Evolutionary conservation across 2,329 filamentous ascomycete genomes (phyloP).

Genomic region (Aspergillus flavus): DNA sequence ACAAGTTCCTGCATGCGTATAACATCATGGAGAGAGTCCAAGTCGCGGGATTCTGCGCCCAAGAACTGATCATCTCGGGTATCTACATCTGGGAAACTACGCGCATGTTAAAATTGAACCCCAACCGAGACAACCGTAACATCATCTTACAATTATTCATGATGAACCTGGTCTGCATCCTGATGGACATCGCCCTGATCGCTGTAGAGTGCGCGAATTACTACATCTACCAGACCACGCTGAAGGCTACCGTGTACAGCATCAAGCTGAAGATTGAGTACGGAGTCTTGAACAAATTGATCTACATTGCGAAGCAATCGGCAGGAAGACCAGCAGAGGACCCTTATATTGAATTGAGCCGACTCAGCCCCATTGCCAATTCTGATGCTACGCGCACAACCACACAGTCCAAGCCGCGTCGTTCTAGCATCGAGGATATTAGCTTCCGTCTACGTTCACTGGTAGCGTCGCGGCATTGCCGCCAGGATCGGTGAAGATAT

Average conservation of each 20-base stretch:
- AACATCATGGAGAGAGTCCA: slow-evolving; percentile 41
- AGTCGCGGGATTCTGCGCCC: slow-evolving; percentile 44
- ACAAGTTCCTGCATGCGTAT: slow-evolving; percentile 24
- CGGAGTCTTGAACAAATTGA: slow-evolving; percentile 53
- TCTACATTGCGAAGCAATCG: slow-evolving; percentile 33
- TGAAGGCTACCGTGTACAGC: slow-evolving; percentile 39
- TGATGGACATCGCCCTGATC: slow-evolving; percentile 50
- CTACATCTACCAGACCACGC: slow-evolving; percentile 41
- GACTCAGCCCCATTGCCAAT: background rate
- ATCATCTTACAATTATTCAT: slow-evolving; percentile 59
- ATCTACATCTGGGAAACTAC: slow-evolving; percentile 57
- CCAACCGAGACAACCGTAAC: slow-evolving; percentile 28
- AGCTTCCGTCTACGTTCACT: background rate
- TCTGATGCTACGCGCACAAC: background rate
- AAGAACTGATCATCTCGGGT: slow-evolving; percentile 48
- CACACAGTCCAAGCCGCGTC: background rate
- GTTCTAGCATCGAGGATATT: background rate
- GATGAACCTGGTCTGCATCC: slow-evolving; percentile 50
- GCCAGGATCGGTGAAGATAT: background rate
- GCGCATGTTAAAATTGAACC: slow-evolving; percentile 33
- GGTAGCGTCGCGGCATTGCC: background rate
- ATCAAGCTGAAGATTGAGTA: slow-evolving; percentile 56
- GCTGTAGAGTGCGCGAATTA: slow-evolving; percentile 43
- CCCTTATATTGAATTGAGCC: background rate
- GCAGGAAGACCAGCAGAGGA: background rate